A percentile compares a stretch with the other conserved stretches of the same genome.
Conservation (phyloP, 257 asterid species). For the Solanum verrucosum region DNA sequence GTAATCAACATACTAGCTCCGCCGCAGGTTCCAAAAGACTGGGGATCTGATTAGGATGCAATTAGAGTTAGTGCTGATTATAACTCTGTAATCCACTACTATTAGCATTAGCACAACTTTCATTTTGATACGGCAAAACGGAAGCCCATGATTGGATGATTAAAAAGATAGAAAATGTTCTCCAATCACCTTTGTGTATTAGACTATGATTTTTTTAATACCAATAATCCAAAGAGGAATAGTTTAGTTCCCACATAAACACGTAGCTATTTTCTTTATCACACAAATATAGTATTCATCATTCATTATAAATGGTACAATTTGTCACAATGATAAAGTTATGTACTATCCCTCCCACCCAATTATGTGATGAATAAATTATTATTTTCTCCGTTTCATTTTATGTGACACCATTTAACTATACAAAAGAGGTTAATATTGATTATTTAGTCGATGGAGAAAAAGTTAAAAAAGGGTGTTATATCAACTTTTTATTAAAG, state of each 20-base stretch:
- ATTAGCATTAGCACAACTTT: neutral
- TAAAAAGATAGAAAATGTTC: neutral
- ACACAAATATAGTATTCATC: neutral
- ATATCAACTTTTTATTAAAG: neutral
- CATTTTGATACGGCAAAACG: neutral
- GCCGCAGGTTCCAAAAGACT: neutral
- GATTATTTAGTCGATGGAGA: neutral
- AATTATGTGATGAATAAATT: no score
- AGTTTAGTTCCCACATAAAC: neutral
- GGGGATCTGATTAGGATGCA: neutral
- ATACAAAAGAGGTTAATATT: accelerated
- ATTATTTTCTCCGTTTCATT: no score
- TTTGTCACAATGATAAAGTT: neutral
- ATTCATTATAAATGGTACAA: neutral
- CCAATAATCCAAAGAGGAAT: neutral
- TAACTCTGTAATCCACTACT: neutral
- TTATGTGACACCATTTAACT: no score
- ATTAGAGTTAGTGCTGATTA: neutral
- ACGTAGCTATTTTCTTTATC: neutral
- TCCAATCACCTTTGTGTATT: neutral
- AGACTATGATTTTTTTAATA: neutral
- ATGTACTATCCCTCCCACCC: neutral
- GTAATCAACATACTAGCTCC: neutral
- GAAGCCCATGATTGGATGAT: neutral
- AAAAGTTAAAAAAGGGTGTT: neutral